Evolutionary conservation across 768 basidiomycete genomes (phyloP).

Genomic region (Leccinum sublutescens): DNA sequence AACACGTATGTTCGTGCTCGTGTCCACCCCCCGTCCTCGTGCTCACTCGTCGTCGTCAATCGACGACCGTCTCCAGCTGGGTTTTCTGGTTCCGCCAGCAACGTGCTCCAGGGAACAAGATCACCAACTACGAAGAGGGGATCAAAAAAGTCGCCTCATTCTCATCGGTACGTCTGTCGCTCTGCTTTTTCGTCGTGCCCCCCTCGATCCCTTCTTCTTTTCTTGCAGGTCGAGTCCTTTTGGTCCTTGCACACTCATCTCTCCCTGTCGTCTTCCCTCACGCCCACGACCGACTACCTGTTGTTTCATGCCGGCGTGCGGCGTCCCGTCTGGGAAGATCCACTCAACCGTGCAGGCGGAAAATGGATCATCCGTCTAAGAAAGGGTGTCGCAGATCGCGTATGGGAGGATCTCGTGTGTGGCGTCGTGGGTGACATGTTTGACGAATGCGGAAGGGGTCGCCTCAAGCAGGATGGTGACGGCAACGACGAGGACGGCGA

Average conservation of each 20-base stretch:
- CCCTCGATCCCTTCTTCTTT: constrained; percentile 6
- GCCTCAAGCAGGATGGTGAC: constrained; percentile 29
- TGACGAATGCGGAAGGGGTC: constrained; percentile 50
- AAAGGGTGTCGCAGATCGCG: constrained; percentile 85
- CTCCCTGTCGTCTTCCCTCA: constrained; percentile 75
- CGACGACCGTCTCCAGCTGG: constrained; percentile 55
- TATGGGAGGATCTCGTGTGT: constrained; percentile 89
- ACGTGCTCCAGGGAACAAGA: constrained; percentile 85
- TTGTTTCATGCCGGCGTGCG: constrained; percentile 85
- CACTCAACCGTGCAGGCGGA: constrained; percentile 80
- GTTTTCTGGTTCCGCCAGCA: constrained; percentile 92
- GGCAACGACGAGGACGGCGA: constrained; percentile 38
- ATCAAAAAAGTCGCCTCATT: constrained; percentile 92
- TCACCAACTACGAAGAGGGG: constrained; percentile 89
- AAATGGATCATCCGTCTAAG: constrained; percentile 94
- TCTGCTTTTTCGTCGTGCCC: not conserved
- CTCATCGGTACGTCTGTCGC: constrained; percentile 60
- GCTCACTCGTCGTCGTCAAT: constrained; percentile 20
- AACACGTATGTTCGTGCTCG: constrained; percentile 74
- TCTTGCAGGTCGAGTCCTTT: constrained; percentile 82
- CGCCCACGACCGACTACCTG: constrained; percentile 91
- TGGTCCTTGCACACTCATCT: constrained; percentile 95
- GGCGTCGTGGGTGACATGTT: constrained; percentile 92
- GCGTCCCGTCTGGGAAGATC: constrained; percentile 95
- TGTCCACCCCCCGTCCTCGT: constrained; percentile 12